Evolutionary conservation across 2,329 filamentous ascomycete genomes (phyloP).

Genomic region (Stagonosporopsis vannaccii): DNA sequence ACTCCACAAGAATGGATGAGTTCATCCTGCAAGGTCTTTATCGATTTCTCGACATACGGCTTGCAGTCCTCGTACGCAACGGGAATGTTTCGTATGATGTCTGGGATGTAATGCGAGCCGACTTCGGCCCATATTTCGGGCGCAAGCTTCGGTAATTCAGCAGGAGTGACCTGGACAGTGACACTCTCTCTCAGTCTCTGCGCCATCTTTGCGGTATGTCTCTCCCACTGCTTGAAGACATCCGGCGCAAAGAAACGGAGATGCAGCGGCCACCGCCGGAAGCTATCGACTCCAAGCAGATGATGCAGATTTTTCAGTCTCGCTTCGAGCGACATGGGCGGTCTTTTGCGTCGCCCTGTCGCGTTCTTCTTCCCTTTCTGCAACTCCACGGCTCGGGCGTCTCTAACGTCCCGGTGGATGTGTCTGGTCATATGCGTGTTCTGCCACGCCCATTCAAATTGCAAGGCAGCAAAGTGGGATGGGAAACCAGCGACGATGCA

Average conservation of each 20-base stretch:
- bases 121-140: slow-evolving; percentile 30
- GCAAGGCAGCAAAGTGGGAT: slow-evolving; percentile 83
- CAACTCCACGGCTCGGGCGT: slow-evolving; percentile 45
- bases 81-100: slow-evolving; percentile 54
- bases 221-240: slow-evolving; percentile 73
- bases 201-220: slow-evolving; percentile 47
- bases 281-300: slow-evolving; percentile 79
- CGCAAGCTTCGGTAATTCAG: slow-evolving; percentile 32
- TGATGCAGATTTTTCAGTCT: slow-evolving; percentile 82
- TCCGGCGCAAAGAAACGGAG: slow-evolving; percentile 80
- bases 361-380: slow-evolving; percentile 38
- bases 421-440: slow-evolving; percentile 84
- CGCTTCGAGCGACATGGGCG: slow-evolving; percentile 68
- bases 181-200: slow-evolving; percentile 38
- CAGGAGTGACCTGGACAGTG: slow-evolving; percentile 39
- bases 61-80: slow-evolving; percentile 61
- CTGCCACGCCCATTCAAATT: slow-evolving; percentile 98
- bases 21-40: slow-evolving; percentile 32
- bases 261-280: slow-evolving; percentile 80
- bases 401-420: slow-evolving; percentile 61
- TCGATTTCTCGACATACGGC: slow-evolving; percentile 61
- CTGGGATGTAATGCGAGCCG: slow-evolving; percentile 36
- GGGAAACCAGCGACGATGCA: slow-evolving; percentile 88
- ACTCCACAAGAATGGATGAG: slow-evolving; percentile 53
- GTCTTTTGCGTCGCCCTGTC: slow-evolving; percentile 55